A percentile compares a stretch with the other conserved stretches of the same genome.
phyloP scores from a whole-genome alignment of 768 basidiomycete species.

The Hygrocybe coccinea region DNA sequence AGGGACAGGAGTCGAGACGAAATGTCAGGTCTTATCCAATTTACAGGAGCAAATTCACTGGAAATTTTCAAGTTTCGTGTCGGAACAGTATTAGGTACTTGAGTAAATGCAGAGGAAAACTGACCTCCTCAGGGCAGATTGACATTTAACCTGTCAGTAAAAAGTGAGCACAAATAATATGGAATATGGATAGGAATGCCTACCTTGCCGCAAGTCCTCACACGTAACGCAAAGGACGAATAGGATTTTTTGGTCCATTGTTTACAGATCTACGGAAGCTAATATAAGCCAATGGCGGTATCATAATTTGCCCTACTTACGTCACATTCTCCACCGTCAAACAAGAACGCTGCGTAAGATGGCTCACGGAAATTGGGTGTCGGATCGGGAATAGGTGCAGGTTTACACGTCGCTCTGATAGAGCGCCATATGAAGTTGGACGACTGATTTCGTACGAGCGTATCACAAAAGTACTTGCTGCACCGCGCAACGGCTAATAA shows the following conservation, averaged over 20 bases:
- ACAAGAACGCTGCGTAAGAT: constrained; percentile 60
- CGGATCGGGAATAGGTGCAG: constrained; percentile 21
- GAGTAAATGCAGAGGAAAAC: no score
- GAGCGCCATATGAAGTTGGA: constrained; percentile 57
- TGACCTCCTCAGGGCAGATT: no score
- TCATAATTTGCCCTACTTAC: constrained; percentile 28
- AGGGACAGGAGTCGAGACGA: neutral
- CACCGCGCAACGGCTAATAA: constrained; percentile 57
- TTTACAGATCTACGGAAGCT: constrained; percentile 34
- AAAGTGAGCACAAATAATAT: neutral
- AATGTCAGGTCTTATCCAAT: neutral
- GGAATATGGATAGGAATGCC: constrained; percentile 1
- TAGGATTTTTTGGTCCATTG: constrained; percentile 35
- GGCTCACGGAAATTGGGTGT: constrained; percentile 45
- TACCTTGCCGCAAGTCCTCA: constrained; percentile 42
- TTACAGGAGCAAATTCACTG: neutral
- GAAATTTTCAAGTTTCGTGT: no score
- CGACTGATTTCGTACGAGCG: constrained; percentile 41
- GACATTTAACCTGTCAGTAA: neutral
- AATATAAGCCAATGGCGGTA: neutral
- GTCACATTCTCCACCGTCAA: constrained; percentile 53
- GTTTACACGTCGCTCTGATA: constrained; percentile 31
- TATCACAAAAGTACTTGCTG: constrained; percentile 48
- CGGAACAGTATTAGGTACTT: no score
- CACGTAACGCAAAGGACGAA: constrained; percentile 43